Base-by-base conservation (phyloP, 495 filamentous ascomycete genomes). In the Trichoderma reesei region DNA sequence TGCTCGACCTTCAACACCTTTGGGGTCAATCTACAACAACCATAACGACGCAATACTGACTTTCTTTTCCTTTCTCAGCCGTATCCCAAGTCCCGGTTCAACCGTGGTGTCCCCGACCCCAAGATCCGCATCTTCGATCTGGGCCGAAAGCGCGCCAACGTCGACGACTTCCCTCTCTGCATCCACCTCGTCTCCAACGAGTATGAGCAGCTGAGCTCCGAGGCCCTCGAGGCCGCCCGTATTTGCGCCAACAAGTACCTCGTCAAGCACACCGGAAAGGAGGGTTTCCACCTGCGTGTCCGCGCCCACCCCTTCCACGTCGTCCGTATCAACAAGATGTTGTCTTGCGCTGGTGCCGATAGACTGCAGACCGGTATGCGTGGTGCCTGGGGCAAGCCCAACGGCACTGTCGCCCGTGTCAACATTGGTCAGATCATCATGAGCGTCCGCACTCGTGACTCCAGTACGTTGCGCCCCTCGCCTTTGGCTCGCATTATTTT, bases 261-360 rank as follows among this genome's bases (percentile, higher is more conserved):
- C 71, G 91, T 96, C 82, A 98, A 98, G 86, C 80, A 84, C 72
- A 88, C 89, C 76, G 94, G 94, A 81, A 98, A 98, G 87, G 94
- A 98, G 88, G 85, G 87, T 80, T 98, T 98, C 91, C 94, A 98
- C 80, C 82, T 98, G 72, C 92, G 94, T 72, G 88, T 98, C 77
- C 93, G 94, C 77, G 93, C 91, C 72, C 94, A 98, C 86, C 94
- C 94, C 67, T 96, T 90, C 91, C 94, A 98, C 83, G 93, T 98
- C 80, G 86, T 97, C 83, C 94, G 94, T 80, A 98, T 98, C 91
- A 98, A 98, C 90, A 98, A 98, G 86, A 98, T 98, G 94, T 90
- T 98, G 88, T 97, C 93, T 68, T 98, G 94, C 78, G 94, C 94
- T 72, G 94, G 94, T 81, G 94, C 94, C 86, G 94, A 98, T 97